Percentiles rank a stretch among this genome's conserved stretches.
These are phyloP conservation scores for Cercospora berteroae DNA, from an alignment of 2,329 filamentous ascomycete species.

Conservation along the genomic window DNA sequence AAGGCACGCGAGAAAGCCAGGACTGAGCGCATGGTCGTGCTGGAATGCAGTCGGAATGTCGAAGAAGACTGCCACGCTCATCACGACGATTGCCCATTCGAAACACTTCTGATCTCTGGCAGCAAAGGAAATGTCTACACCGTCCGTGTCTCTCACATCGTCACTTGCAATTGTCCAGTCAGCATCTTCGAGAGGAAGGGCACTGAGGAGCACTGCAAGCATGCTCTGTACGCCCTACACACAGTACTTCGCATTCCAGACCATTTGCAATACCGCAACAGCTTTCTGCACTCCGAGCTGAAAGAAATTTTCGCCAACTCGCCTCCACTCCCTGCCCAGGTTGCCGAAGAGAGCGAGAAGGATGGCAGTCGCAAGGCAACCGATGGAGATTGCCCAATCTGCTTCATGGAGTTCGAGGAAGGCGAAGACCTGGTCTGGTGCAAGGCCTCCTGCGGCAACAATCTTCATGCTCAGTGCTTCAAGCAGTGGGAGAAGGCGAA, in stretches of 20 bases:
- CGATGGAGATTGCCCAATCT: slow-evolving; percentile 62
- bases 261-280: slow-evolving; percentile 59
- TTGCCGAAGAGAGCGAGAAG: slow-evolving; percentile 30
- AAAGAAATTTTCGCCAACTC: slow-evolving; percentile 55
- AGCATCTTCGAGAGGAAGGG: slow-evolving; percentile 36
- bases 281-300: slow-evolving; percentile 59
- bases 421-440: slow-evolving; percentile 57
- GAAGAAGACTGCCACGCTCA: slow-evolving; percentile 51
- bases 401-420: slow-evolving; percentile 56
- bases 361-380: slow-evolving; percentile 56
- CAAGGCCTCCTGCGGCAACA: slow-evolving; percentile 59
- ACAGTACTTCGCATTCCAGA: slow-evolving; percentile 57
- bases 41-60: slow-evolving; percentile 50
- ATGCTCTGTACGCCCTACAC: slow-evolving; percentile 60
- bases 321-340: slow-evolving; percentile 47
- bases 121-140: slow-evolving; percentile 63
- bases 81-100: slow-evolving; percentile 46
- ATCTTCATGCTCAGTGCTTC: slow-evolving; percentile 60
- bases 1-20: slow-evolving; percentile 26
- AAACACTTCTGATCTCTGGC: slow-evolving; percentile 58
- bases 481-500: slow-evolving; percentile 48
- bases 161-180: slow-evolving; percentile 37
- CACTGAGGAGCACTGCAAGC: slow-evolving; percentile 59
- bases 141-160: slow-evolving; percentile 53
- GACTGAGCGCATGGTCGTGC: slow-evolving; percentile 53